Base-by-base conservation (phyloP, 306 rosid species). In the Canavalia gladiata region DNA sequence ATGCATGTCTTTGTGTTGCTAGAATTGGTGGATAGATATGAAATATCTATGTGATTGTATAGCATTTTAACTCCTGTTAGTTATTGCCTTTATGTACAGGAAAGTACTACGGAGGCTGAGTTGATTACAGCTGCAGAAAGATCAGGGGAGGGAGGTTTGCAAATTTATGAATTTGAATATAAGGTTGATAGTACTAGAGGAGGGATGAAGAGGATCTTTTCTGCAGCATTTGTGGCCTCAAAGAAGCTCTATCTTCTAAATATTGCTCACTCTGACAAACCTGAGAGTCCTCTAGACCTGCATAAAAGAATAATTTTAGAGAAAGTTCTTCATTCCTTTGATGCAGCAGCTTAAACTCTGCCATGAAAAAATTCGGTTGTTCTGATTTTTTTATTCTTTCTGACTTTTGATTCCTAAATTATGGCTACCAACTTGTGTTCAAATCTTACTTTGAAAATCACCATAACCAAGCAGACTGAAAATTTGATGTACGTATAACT, bases 191-290 rank as follows among this genome's bases (percentile, higher is more conserved):
- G 97, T 89, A 86, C 94, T 9, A 75, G 99, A 18, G 99, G 99
- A 86, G 99, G 99, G 66, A 62, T 89, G 87, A 95, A 91, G 85
- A 90, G 94, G 82, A 81, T 95, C 3, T 93, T 95, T 77, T 81
- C 99, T 13, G 97, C 97, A 8, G 99, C 90, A 82, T 95, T 95
- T 84, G 99, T 95, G 70, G 87, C 92, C 65, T 92, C 92, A 65
- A 91, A 90, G 91, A 92, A 91, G 85, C 97, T 95, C 74, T 93
- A 95, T 84, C 91, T 95, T 75, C 86, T 95, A 11, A 92, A 95
- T 64, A 88, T 95, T 73, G 49, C 76, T 84, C 89, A 91, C 86
- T 90, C 95, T 10, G 99, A 92, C 87, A 92, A 91, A 82, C 92
- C 95, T 33, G 97, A 95, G 79, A 90, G 78, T 58, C 97, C 99